Base-by-base conservation (phyloP, 169 alveolate genomes). In the Cryptosporidium xiaoi region DNA sequence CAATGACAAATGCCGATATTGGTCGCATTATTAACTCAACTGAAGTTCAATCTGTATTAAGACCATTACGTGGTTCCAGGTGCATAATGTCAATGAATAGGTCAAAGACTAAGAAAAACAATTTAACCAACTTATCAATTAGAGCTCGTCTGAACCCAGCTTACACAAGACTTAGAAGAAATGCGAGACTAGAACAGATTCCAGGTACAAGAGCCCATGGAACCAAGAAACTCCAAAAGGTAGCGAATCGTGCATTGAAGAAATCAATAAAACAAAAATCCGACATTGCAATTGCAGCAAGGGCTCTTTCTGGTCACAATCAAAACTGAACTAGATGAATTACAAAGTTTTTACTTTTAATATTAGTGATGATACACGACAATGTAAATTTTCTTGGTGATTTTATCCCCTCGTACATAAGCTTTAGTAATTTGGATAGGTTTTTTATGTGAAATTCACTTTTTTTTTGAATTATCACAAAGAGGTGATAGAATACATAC, bases 11-110 rank as follows among this genome's bases (percentile, higher is more conserved):
- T 90, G 97, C 99, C 66, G 99, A 98, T 84, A 90, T 98, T 66
- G 95, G 97, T 58, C 96, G 98, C 83, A 93, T 98, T 91, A 95
- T 97, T 93, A 96, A 97, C 95, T 95, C 99, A 64, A 97, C 97
- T 50, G 97, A 97, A 90, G 98, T 98, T 62, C 99, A 97, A 94
- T 82, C 95, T 20, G 97, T 94, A 89, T 93, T 97, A 77, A 93
- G 96, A 84, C 96, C 96, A 60, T 27, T 60, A 40, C 51, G 87
- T 44, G 82, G 60, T 20, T 50, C 46, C 27, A 69, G 33, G 29
- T 36, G 60, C 31, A 69, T n/a, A 24, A 24, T 29, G 24, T 24
- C 51, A 7, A 60, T 62, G 46, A 18, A 10, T 6, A 77, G 71
- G 56, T 24, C 69, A 13, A 77, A 77, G 87, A 77, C 87, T 12